Percentiles rank a stretch among this genome's conserved stretches.
Evolutionary conservation across 2,329 filamentous ascomycete genomes (phyloP).

Genomic region (Verticillium alfalfae): DNA sequence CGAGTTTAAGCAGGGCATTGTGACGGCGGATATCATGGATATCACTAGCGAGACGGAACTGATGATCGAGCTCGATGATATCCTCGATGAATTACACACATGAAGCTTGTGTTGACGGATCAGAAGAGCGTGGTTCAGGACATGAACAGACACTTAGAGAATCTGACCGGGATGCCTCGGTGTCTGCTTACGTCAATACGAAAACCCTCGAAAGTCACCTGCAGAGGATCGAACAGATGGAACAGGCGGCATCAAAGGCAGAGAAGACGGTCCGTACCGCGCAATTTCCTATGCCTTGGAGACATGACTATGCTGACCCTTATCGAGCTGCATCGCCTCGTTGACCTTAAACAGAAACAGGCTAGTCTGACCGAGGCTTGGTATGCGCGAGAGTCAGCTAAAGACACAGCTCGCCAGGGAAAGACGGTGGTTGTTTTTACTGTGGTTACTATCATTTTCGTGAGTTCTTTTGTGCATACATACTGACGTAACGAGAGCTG

Average conservation of each 20-base stretch:
- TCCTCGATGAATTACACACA: constrained; percentile 7
- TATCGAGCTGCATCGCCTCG: constrained; percentile 4
- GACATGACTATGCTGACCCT: background rate
- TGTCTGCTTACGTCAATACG: background rate
- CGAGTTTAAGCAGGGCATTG: constrained; percentile 15
- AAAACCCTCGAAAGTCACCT: constrained; percentile 14
- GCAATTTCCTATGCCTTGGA: background rate
- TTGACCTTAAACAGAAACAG: constrained; percentile 9
- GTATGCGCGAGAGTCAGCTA: constrained; percentile 4
- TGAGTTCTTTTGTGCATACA: constrained; percentile 1
- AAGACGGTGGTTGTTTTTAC: constrained; percentile 12
- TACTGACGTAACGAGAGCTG: background rate
- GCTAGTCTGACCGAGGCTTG: constrained; percentile 4
- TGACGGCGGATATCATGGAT: constrained; percentile 17
- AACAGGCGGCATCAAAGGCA: constrained; percentile 13
- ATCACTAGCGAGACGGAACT: constrained; percentile 1
- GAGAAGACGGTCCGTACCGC: constrained; percentile 13
- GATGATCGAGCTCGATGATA: constrained; percentile 8
- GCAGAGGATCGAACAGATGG: constrained; percentile 17
- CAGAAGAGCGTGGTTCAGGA: constrained; percentile 8
- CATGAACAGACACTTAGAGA: constrained; percentile 11
- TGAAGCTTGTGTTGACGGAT: constrained; percentile 4
- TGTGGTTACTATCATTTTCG: constrained; percentile 13
- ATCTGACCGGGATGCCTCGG: background rate
- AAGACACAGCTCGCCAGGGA: constrained; percentile 7